phyloP scores from a whole-genome alignment of 1,139 yeast genomes.

The Schizosaccharomyces versatilis region DNA sequence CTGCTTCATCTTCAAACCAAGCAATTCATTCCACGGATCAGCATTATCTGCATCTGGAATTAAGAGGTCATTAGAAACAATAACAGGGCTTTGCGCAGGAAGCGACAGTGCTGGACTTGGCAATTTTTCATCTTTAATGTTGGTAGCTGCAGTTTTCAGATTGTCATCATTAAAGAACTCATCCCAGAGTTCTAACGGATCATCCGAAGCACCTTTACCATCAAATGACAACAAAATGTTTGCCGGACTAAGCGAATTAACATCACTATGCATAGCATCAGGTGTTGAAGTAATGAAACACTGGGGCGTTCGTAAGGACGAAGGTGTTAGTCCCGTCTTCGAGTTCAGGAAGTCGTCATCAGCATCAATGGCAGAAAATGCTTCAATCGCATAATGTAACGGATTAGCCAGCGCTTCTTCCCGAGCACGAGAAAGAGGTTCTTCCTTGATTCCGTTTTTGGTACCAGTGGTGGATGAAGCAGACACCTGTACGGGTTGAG shows the following conservation, averaged over 20 bases:
- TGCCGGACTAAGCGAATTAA: not conserved
- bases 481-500: not conserved
- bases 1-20: not conserved
- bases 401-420: constrained; percentile 1
- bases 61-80: not conserved
- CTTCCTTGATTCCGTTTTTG: not conserved
- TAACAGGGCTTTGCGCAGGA: not conserved
- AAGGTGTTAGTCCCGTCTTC: not conserved
- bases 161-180: not conserved
- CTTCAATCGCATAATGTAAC: not conserved
- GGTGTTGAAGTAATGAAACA: not conserved
- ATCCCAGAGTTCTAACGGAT: not conserved
- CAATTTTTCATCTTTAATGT: not conserved
- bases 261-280: not conserved
- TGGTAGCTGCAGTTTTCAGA: not conserved
- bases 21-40: constrained; percentile 1
- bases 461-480: not conserved
- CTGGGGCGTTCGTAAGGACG: not conserved
- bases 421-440: not conserved
- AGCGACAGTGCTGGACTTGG: not conserved
- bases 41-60: not conserved
- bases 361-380: not conserved
- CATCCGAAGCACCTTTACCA: not conserved
- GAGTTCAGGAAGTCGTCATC: not conserved
- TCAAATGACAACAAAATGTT: not conserved